Percentiles rank a stretch among this genome's conserved stretches.
Conservation (phyloP, 257 asterid genomes). For the Schizonepeta tenuifolia region DNA sequence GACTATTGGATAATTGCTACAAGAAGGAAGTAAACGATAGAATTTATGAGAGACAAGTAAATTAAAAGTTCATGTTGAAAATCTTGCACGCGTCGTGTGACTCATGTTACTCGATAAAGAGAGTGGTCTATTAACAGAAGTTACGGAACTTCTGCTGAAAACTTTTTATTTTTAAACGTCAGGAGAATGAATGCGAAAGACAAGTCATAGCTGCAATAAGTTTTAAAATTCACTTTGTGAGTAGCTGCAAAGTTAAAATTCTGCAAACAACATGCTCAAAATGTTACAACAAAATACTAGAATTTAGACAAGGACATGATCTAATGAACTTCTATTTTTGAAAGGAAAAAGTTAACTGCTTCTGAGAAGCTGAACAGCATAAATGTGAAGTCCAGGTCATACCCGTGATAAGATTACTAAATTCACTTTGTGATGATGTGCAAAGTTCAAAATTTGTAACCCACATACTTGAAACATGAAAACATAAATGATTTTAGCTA, state of each 20-base stretch:
- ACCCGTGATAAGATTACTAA: no score
- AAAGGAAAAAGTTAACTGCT: background rate
- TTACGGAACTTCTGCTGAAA: background rate
- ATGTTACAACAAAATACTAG: background rate
- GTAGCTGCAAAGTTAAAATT: background rate
- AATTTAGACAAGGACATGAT: background rate
- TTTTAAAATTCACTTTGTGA: background rate
- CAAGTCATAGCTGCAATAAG: background rate
- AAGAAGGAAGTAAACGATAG: background rate
- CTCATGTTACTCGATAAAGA: background rate
- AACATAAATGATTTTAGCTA: background rate
- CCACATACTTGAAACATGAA: background rate
- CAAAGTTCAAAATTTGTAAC: no score
- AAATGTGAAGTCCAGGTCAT: background rate
- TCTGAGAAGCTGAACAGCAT: background rate
- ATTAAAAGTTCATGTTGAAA: conserved; percentile 6
- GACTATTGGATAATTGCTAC: background rate
- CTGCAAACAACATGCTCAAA: no score
- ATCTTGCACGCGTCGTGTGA: background rate
- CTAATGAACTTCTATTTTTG: background rate
- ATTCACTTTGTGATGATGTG: no score
- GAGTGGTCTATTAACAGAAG: background rate
- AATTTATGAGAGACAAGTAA: background rate
- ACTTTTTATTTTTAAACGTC: background rate
- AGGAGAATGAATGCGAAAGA: background rate